phyloP scores from a whole-genome alignment of 106 monocot species.

The Dendrobium officinale region DNA sequence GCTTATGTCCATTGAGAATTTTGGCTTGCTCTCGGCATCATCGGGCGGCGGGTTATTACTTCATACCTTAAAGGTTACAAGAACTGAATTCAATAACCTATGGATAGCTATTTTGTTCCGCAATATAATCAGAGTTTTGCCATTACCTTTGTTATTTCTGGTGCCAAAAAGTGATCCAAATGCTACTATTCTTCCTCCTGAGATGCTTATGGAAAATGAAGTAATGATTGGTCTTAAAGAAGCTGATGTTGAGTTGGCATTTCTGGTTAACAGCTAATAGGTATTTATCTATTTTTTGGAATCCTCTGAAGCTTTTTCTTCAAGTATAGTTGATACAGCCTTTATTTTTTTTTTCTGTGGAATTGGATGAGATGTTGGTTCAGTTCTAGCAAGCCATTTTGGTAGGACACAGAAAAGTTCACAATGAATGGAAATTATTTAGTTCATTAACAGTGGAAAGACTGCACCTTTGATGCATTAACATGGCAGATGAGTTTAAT shows the following conservation, averaged over 20 bases:
- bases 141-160: constrained; percentile 47
- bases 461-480: background rate
- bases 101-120: constrained; percentile 63
- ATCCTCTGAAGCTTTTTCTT: background rate
- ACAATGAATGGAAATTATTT: background rate
- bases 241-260: constrained; percentile 38
- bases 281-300: background rate
- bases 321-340: background rate
- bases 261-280: constrained; percentile 35
- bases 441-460: background rate
- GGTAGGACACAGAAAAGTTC: background rate
- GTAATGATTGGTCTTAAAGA: constrained; percentile 15
- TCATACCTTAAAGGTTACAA: constrained; percentile 52
- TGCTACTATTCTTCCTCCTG: constrained; percentile 56
- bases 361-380: background rate
- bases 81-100: constrained; percentile 58
- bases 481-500: background rate
- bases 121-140: constrained; percentile 49
- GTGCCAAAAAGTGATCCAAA: constrained; percentile 60
- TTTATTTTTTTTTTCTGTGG: no score
- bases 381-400: background rate
- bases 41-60: constrained; percentile 77
- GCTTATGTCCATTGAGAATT: constrained; percentile 80
- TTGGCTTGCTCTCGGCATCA: constrained; percentile 55
- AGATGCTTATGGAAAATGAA: constrained; percentile 25